Evolutionary conservation across 441 rosid species (phyloP).

Genomic region (Bruguiera hainesii): DNA sequence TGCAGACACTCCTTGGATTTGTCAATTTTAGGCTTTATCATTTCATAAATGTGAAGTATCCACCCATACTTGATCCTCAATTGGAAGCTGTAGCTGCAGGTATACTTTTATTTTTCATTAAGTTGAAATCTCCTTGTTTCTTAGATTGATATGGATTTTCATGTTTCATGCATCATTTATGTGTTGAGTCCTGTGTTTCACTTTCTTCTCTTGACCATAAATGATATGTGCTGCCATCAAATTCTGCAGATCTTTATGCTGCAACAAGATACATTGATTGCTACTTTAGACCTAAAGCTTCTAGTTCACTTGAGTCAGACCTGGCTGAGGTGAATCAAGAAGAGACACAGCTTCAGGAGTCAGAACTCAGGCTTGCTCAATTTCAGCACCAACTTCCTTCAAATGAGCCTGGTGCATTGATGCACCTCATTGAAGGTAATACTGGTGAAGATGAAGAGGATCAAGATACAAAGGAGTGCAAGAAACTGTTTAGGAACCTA

Average conservation of each 20-base stretch:
- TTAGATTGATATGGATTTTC: slow-evolving; percentile 3
- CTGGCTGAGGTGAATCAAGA: slow-evolving; percentile 31
- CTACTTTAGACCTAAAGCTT: slow-evolving; percentile 41
- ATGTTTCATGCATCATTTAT: not conserved
- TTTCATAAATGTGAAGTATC: slow-evolving; percentile 73
- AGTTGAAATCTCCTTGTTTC: slow-evolving; percentile 6
- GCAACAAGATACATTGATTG: slow-evolving; percentile 68
- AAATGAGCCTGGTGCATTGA: slow-evolving; percentile 85
- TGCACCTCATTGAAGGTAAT: slow-evolving; percentile 74
- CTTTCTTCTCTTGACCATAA: not conserved
- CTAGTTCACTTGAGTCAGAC: slow-evolving; percentile 39
- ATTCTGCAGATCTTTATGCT: slow-evolving; percentile 78
- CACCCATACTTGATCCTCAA: slow-evolving; percentile 83
- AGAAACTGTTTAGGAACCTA: slow-evolving; percentile 58
- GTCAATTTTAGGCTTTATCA: slow-evolving; percentile 78
- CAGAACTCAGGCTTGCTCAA: slow-evolving; percentile 87
- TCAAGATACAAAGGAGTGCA: slow-evolving; percentile 70
- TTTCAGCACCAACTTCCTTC: slow-evolving; percentile 90
- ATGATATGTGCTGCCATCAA: not conserved
- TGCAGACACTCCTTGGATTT: slow-evolving; percentile 90
- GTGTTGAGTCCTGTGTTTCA: not conserved
- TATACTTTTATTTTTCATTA: slow-evolving; percentile 22
- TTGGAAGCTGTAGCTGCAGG: slow-evolving; percentile 94
- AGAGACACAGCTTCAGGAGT: slow-evolving; percentile 40
- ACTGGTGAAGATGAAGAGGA: slow-evolving; percentile 62